Percentiles rank a stretch among this genome's conserved stretches.
Evolutionary conservation across 768 basidiomycete species (phyloP).

Genomic region (Hortiboletus campestris): DNA sequence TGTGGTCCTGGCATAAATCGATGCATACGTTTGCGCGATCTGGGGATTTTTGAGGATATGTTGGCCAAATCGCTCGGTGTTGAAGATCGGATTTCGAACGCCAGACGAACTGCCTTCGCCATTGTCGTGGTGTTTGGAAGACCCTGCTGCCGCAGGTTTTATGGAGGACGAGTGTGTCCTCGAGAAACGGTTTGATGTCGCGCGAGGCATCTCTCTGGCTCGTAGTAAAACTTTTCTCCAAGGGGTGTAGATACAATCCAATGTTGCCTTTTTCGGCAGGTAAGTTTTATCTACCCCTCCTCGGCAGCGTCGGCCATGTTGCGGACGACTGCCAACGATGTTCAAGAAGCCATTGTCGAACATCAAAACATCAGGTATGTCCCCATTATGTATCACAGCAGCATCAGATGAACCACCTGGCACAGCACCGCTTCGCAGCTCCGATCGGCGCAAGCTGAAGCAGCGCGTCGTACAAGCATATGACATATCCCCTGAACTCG

Average conservation of each 20-base stretch:
- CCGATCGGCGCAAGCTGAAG: constrained; percentile 70
- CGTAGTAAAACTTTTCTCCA: not conserved
- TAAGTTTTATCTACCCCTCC: not conserved
- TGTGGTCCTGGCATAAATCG: constrained; percentile 19
- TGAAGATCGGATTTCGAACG: constrained; percentile 84
- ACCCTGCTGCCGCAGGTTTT: constrained; percentile 34
- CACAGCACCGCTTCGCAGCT: constrained; percentile 63
- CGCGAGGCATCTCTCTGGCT: constrained; percentile 62
- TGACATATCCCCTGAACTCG: constrained; percentile 51
- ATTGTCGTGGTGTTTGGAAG: constrained; percentile 42
- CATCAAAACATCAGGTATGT: constrained; percentile 61
- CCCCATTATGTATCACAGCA: not conserved
- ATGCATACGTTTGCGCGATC: constrained; percentile 80
- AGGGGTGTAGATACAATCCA: not conserved
- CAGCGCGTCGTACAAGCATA: constrained; percentile 54
- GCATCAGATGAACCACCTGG: not conserved
- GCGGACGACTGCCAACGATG: constrained; percentile 38
- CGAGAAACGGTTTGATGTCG: constrained; percentile 71
- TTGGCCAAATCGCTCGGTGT: constrained; percentile 93
- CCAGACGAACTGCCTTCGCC: constrained; percentile 40
- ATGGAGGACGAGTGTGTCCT: constrained; percentile 64
- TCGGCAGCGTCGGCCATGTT: not conserved
- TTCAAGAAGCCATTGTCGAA: constrained; percentile 76
- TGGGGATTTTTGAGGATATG: constrained; percentile 95
- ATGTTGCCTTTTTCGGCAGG: constrained; percentile 19